Conservation (phyloP, 139 green algal species). For the Chlorella sp. region DNA sequence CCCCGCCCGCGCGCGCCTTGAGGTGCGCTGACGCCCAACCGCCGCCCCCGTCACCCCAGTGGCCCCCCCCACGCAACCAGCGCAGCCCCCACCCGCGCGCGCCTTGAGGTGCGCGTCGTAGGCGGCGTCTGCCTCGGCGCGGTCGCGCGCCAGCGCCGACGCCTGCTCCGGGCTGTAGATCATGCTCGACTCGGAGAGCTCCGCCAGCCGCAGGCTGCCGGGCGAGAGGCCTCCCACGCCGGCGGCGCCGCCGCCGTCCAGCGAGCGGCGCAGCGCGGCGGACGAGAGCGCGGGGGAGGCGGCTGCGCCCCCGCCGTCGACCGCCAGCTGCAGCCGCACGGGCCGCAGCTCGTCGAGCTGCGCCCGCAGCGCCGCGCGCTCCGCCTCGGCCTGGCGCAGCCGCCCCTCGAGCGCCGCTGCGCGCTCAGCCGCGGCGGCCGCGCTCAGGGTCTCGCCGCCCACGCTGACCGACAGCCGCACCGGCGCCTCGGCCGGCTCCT, state of each 20-base stretch:
- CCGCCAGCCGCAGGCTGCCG: not conserved
- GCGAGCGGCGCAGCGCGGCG: too few relatives aligned
- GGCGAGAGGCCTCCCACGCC: not conserved
- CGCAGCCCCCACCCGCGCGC: not conserved
- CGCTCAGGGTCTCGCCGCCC: too few relatives aligned
- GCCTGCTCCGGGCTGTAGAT: constrained; percentile 13
- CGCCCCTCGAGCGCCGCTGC: not conserved
- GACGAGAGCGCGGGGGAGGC: too few relatives aligned
- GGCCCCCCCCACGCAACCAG: not conserved
- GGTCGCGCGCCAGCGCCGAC: constrained; percentile 9
- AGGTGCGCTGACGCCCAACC: too few relatives aligned
- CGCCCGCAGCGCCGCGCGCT: not conserved
- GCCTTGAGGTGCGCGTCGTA: constrained; percentile 29
- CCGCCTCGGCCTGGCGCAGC: constrained; percentile 7
- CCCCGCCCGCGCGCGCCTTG: too few relatives aligned
- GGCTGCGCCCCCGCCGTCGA: not conserved
- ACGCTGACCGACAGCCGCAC: too few relatives aligned
- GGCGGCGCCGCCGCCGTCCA: not conserved
- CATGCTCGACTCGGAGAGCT: not conserved
- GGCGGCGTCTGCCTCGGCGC: constrained; percentile 23
- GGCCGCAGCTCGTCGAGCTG: constrained; percentile 17
- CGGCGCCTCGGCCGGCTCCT: too few relatives aligned
- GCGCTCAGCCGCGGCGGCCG: too few relatives aligned
- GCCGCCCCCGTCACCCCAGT: too few relatives aligned
- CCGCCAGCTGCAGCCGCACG: constrained; percentile 11